Evolutionary conservation across 2,329 filamentous ascomycete species (phyloP).

Genomic region (Madurella mycetomatis): DNA sequence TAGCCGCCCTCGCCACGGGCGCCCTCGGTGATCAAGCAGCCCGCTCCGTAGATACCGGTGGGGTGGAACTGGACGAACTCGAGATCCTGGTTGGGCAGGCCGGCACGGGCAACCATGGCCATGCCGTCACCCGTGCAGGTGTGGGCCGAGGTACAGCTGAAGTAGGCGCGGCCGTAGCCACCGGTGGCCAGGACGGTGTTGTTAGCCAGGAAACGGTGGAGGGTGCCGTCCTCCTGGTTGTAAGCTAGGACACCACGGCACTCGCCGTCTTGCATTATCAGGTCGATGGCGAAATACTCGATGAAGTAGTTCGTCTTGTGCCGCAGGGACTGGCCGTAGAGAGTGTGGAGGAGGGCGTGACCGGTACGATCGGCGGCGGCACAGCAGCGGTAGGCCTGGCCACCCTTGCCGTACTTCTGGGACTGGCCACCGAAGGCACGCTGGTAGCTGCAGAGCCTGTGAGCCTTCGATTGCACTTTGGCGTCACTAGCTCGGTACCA

Average conservation of each 20-base stretch:
- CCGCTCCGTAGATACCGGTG: conserved; percentile 97
- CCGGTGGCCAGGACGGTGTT: conserved; percentile 96
- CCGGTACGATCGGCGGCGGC: conserved; percentile 95
- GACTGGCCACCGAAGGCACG: conserved; percentile 98
- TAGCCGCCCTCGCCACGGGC: conserved; percentile 98
- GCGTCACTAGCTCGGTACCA: conserved; percentile 6
- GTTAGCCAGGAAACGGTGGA: conserved; percentile 94
- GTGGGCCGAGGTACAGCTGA: conserved; percentile 96
- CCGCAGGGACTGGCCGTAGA: conserved; percentile 93
- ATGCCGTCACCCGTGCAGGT: conserved; percentile 98
- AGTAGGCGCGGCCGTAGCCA: conserved; percentile 97
- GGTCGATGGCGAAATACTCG: conserved; percentile 94
- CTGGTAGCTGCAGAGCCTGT: conserved; percentile 64
- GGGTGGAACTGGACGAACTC: conserved; percentile 99
- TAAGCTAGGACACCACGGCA: conserved; percentile 96
- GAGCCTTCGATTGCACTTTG: conserved; percentile 5
- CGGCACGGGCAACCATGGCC: conserved; percentile 98
- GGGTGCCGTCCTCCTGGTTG: conserved; percentile 97
- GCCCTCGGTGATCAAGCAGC: conserved; percentile 96
- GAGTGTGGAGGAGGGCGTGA: conserved; percentile 94
- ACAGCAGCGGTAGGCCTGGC: conserved; percentile 95
- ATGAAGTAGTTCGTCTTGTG: conserved; percentile 99
- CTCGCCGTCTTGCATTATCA: conserved; percentile 96
- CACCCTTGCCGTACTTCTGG: conserved; percentile 90
- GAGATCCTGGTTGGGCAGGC: conserved; percentile 97